These are phyloP conservation scores for Russula compacta DNA, from an alignment of 768 basidiomycete species.

Conservation along the genomic window DNA sequence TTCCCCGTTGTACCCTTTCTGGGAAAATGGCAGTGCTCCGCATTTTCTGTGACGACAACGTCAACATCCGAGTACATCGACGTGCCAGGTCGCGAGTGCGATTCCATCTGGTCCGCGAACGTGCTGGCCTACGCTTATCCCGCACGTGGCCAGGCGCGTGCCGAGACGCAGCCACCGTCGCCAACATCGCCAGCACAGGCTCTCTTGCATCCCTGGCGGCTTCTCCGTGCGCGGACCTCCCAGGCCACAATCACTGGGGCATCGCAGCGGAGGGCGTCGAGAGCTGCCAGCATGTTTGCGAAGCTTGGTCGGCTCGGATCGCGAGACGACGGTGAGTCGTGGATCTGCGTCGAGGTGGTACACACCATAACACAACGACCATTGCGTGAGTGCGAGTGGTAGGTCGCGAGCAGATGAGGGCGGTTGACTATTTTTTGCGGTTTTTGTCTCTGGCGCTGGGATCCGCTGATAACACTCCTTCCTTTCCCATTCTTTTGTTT, in stretches of 20 bases:
- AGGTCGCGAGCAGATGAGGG: neutral
- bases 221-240: constrained; percentile 11
- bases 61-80: constrained; percentile 30
- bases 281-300: constrained; percentile 21
- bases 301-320: constrained; percentile 17
- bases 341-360: constrained; percentile 27
- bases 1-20: neutral
- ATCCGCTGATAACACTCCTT: constrained; percentile 3
- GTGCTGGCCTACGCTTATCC: constrained; percentile 16
- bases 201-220: constrained; percentile 8
- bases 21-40: constrained; percentile 23
- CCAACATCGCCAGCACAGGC: constrained; percentile 24
- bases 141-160: neutral
- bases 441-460: constrained; percentile 2
- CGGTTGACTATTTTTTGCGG: neutral
- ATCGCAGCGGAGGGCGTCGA: constrained; percentile 19
- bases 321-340: constrained; percentile 21
- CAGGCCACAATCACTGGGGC: constrained; percentile 3
- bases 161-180: constrained; percentile 5
- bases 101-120: constrained; percentile 14
- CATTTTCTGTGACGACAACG: constrained; percentile 31
- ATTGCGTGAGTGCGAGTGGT: constrained; percentile 16
- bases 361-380: constrained; percentile 25
- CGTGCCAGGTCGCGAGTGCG: constrained; percentile 19
- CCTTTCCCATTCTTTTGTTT: neutral